These are phyloP conservation scores for Seiridium cupressi DNA, from an alignment of 2,329 filamentous ascomycete species.

Conservation along the genomic window DNA sequence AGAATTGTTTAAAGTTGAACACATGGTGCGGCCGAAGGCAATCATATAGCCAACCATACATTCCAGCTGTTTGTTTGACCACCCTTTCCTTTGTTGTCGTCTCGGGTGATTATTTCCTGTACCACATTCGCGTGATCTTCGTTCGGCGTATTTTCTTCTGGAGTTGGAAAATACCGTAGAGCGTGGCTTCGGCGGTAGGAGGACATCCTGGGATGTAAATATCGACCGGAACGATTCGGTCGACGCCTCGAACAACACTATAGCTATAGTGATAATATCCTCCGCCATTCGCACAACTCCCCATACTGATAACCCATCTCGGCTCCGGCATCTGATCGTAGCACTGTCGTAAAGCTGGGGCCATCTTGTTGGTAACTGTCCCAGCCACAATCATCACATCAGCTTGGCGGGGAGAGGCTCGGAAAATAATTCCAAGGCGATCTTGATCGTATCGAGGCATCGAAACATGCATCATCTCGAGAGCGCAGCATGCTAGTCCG, in stretches of 20 bases:
- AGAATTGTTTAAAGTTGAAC: too few species aligned
- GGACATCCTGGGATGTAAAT: constrained; percentile 67
- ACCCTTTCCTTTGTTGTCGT: not conserved
- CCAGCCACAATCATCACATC: constrained; percentile 68
- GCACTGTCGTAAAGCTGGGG: constrained; percentile 59
- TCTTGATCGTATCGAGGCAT: constrained; percentile 64
- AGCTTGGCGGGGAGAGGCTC: constrained; percentile 62
- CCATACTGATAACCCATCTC: constrained; percentile 65
- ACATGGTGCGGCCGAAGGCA: too few species aligned
- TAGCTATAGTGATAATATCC: constrained; percentile 76
- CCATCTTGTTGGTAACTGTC: constrained; percentile 69
- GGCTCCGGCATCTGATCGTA: constrained; percentile 71
- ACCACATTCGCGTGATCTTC: constrained; percentile 48
- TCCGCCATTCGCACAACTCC: constrained; percentile 68
- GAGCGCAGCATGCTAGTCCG: constrained; percentile 59
- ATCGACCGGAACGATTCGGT: constrained; percentile 66
- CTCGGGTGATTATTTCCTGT: constrained; percentile 37
- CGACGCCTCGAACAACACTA: constrained; percentile 62
- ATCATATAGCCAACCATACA: too few species aligned
- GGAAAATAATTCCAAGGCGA: constrained; percentile 64
- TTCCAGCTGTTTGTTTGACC: too few species aligned
- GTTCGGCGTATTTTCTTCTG: constrained; percentile 66
- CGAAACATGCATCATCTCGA: constrained; percentile 65
- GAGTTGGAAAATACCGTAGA: constrained; percentile 62
- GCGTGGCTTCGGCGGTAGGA: constrained; percentile 44